Base-by-base conservation (phyloP, 208 protist species). In the Phytomonas sp. region DNA sequence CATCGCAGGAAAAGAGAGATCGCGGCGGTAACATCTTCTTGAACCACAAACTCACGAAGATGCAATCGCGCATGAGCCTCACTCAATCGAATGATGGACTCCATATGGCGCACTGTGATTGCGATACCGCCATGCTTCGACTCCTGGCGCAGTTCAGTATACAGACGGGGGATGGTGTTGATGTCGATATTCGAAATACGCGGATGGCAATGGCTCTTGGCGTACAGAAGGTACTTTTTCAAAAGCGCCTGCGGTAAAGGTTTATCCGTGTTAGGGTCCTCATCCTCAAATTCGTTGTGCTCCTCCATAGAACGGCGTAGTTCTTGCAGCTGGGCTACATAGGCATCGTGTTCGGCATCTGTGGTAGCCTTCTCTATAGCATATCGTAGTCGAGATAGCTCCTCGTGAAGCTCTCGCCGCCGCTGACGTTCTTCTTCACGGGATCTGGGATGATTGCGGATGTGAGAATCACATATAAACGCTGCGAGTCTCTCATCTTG, bases 81-180 rank as follows among this genome's bases (percentile, higher is more conserved):
- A 20, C 98, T 85, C 60, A 99, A 92, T 62, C 99, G 92, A 51
- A 99, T 95, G 33, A 99, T 94, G 0, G 97, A 98, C 89, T 99
- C 99, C 68, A 99, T 89, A 79, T 99, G 97, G 32, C 99, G 91
- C 63, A 99, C 98, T 0, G 98, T 99, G 76, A 99, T 99, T 4
- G 95, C 79, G 15, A 98, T 91, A 64, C 98, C 97, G 56, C 95
- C 93, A 61, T 93, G 89, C 76, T 87, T 88, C 17, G 89, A 88
- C 74, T 99, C 97, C 70, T 94, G 80, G 60, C 99, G 88, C 64
- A 99, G 87, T 62, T 99, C 93, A 13, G 91, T 92, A 82, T 99
- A 99, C 15, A 99, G 79, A 4, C 93, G 75, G 9, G 83, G 77
- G 11, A 99, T 89, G 60, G 97, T 98, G 72, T 99, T 93, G 26